Evolutionary conservation across 1,139 yeast genomes (phyloP).

Genomic region (Pichiaceae sp.): DNA sequence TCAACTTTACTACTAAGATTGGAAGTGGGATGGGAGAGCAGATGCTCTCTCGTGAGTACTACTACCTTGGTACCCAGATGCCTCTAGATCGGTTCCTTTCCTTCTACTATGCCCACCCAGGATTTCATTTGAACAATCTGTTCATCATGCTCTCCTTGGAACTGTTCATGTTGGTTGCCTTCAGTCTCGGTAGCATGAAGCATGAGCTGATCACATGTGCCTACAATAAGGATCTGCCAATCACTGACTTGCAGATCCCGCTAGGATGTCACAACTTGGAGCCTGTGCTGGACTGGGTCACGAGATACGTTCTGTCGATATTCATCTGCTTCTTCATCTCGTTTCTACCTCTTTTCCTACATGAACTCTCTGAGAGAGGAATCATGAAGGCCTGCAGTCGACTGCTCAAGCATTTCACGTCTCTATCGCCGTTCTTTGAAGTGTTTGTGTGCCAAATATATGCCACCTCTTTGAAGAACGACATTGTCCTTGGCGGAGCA

Average conservation of each 20-base stretch:
- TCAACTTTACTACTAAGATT: constrained; percentile 79
- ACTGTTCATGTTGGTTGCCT: constrained; percentile 56
- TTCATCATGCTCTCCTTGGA: constrained; percentile 72
- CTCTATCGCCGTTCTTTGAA: constrained; percentile 78
- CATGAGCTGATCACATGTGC: constrained; percentile 54
- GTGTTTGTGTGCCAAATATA: constrained; percentile 83
- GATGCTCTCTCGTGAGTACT: constrained; percentile 74
- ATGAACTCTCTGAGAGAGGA: constrained; percentile 77
- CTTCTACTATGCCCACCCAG: constrained; percentile 87
- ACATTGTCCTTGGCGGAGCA: constrained; percentile 77
- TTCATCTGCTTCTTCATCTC: constrained; percentile 80
- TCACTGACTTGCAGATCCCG: constrained; percentile 56
- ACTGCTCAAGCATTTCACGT: constrained; percentile 54
- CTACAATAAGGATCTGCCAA: constrained; percentile 44
- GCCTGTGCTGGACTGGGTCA: constrained; percentile 76
- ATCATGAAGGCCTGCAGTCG: constrained; percentile 52
- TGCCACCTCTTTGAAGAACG: constrained; percentile 60
- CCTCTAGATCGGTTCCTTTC: constrained; percentile 77
- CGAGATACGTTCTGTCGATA: constrained; percentile 71
- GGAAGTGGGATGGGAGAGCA: constrained; percentile 98
- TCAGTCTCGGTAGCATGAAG: constrained; percentile 60
- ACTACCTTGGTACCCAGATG: constrained; percentile 67
- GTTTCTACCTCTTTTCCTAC: constrained; percentile 69
- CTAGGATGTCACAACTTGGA: constrained; percentile 67
- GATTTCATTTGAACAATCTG: constrained; percentile 77